Percentiles rank a stretch among this genome's conserved stretches.
Evolutionary conservation across 352 stramenopile genomes (phyloP).

Genomic region (Discostella stelligera): DNA sequence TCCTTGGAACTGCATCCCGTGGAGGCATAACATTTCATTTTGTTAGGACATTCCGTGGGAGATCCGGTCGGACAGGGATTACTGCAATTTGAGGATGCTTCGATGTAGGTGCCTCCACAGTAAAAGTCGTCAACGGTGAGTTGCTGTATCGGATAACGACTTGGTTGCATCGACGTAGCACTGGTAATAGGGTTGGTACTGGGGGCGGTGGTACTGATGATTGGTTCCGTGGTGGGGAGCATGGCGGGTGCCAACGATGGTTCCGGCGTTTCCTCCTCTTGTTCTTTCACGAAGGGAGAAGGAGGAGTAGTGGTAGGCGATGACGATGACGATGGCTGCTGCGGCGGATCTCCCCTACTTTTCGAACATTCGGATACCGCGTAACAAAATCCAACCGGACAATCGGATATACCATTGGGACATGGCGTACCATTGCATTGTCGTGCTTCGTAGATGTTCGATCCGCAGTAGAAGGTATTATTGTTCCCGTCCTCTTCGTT

Average conservation of each 20-base stretch:
- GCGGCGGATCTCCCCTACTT: background rate
- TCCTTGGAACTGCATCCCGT: conserved; percentile 47
- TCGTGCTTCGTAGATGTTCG: conserved; percentile 9
- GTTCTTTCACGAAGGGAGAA: background rate
- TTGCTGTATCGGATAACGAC: background rate
- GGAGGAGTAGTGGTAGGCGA: background rate
- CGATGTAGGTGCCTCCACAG: conserved; percentile 34
- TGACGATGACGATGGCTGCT: background rate
- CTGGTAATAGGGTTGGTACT: no score
- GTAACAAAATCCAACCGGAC: conserved; percentile 27
- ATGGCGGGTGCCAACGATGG: background rate
- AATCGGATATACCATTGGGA: conserved; percentile 23
- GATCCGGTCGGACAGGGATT: conserved; percentile 44
- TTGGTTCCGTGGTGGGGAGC: background rate
- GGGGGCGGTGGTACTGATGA: no score
- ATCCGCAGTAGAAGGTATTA: conserved; percentile 28
- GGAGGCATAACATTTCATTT: conserved; percentile 48
- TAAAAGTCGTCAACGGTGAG: conserved; percentile 32
- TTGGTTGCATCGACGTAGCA: background rate
- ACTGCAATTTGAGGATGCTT: conserved; percentile 36
- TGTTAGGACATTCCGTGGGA: conserved; percentile 40
- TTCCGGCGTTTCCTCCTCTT: background rate
- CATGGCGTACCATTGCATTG: conserved; percentile 15
- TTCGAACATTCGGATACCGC: background rate
- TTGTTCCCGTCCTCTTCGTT: background rate